A percentile compares a stretch with the other conserved stretches of the same genome.
Conservation (phyloP, 2,329 filamentous ascomycete species). For the Rutstroemia sp. region DNA sequence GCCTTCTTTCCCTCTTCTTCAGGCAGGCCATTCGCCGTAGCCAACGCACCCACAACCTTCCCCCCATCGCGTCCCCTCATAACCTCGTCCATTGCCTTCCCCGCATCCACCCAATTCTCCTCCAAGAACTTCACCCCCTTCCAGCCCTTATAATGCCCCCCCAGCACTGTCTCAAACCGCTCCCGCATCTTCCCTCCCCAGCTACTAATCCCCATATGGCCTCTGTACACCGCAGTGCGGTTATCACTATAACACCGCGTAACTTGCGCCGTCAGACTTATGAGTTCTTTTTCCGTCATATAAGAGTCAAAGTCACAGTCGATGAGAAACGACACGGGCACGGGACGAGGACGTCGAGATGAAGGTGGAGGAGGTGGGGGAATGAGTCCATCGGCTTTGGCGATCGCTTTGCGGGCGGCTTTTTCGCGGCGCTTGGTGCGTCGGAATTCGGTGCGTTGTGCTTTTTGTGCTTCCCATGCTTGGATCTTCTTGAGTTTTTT, state of each 20-base stretch:
- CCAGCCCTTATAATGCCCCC: constrained; percentile 69
- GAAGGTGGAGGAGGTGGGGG: constrained; percentile 1
- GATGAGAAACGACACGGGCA: constrained; percentile 75
- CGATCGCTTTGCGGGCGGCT: constrained; percentile 41
- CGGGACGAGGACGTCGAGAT: constrained; percentile 36
- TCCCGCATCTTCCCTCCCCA: constrained; percentile 70
- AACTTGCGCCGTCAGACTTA: constrained; percentile 76
- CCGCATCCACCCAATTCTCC: constrained; percentile 65
- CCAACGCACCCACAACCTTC: constrained; percentile 43
- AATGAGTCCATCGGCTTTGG: constrained; percentile 32
- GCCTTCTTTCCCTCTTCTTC: not conserved
- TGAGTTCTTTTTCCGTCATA: constrained; percentile 80
- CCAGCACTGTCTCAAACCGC: constrained; percentile 71
- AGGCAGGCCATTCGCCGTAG: constrained; percentile 1
- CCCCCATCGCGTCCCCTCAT: constrained; percentile 57
- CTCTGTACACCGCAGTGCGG: constrained; percentile 55
- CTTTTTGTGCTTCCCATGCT: constrained; percentile 68
- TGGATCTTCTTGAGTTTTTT: constrained; percentile 70
- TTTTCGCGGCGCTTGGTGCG: constrained; percentile 46
- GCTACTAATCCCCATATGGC: constrained; percentile 69
- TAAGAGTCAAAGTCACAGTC: constrained; percentile 89
- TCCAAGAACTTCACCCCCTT: constrained; percentile 67
- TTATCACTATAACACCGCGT: constrained; percentile 90
- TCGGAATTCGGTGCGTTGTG: constrained; percentile 45
- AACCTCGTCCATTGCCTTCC: constrained; percentile 53